These are phyloP conservation scores for Tetrahymena malaccensis DNA, from an alignment of 73 alveolate genomes.

Conservation along the genomic window DNA sequence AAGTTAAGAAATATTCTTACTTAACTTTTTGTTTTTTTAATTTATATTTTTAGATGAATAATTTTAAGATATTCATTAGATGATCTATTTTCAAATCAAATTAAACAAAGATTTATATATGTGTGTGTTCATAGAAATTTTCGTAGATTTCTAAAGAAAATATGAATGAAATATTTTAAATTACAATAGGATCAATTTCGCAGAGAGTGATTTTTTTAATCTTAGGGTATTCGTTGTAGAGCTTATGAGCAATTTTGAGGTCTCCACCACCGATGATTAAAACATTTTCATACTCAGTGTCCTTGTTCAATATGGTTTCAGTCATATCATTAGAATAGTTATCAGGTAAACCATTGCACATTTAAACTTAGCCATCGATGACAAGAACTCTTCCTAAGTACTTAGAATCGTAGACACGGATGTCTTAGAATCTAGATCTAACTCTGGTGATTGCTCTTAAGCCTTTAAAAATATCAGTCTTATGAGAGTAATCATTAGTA, in stretches of 20 bases:
- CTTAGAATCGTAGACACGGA: constrained; percentile 12
- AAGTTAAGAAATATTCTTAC: not conserved
- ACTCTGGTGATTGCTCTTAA: constrained; percentile 2
- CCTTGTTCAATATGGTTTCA: not conserved
- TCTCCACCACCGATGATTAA: constrained; percentile 22
- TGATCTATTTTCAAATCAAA: too few relatives aligned
- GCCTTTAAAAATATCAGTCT: not conserved
- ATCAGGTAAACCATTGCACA: not conserved
- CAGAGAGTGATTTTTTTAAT: not conserved
- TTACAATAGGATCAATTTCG: not conserved
- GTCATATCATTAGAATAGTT: not conserved
- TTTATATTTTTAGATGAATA: not conserved
- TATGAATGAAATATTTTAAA: not conserved
- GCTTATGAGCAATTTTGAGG: not conserved
- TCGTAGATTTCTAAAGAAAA: not conserved
- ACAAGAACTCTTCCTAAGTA: constrained; percentile 3
- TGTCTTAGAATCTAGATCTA: constrained; percentile 3
- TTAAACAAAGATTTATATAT: too few relatives aligned
- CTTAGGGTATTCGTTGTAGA: not conserved
- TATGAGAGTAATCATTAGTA: not conserved
- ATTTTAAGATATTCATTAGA: too few relatives aligned
- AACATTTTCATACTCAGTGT: not conserved
- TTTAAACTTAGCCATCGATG: not conserved
- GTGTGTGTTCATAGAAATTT: too few relatives aligned
- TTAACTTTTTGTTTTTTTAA: not conserved